Percentiles rank a stretch among this genome's conserved stretches.
These are phyloP conservation scores for Entamoeba invadens DNA, from an alignment of 208 protist species.

Conservation along the genomic window DNA sequence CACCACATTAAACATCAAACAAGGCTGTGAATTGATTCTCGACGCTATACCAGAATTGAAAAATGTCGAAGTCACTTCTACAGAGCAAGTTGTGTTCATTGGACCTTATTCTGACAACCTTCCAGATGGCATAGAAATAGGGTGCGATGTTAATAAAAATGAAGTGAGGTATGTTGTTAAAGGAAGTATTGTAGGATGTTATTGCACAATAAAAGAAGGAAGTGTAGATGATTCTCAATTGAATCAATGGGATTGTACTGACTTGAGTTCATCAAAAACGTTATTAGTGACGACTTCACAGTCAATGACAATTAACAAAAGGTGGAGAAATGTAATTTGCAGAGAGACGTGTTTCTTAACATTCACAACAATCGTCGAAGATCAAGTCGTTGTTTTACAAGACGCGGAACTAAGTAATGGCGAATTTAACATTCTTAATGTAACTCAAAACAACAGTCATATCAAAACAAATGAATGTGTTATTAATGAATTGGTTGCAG, in stretches of 20 bases:
- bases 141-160: not conserved
- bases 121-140: not conserved
- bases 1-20: not conserved
- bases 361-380: too few relatives aligned
- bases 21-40: not conserved
- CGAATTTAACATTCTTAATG: too few relatives aligned
- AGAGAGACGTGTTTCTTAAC: too few relatives aligned
- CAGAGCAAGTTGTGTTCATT: not conserved
- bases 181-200: not conserved
- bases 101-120: not conserved
- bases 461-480: too few relatives aligned
- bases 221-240: not conserved
- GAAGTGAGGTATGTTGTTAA: not conserved
- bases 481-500: not conserved
- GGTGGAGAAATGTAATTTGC: too few relatives aligned
- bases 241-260: not conserved
- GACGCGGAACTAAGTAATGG: too few relatives aligned
- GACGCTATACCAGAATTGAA: not conserved
- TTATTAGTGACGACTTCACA: too few relatives aligned
- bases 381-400: too few relatives aligned
- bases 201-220: not conserved
- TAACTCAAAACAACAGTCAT: too few relatives aligned
- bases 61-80: not conserved
- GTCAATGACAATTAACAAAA: too few relatives aligned
- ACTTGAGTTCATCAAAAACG: too few relatives aligned